Conservation (phyloP, 169 alveolate species). For the Blepharisma undulans region DNA sequence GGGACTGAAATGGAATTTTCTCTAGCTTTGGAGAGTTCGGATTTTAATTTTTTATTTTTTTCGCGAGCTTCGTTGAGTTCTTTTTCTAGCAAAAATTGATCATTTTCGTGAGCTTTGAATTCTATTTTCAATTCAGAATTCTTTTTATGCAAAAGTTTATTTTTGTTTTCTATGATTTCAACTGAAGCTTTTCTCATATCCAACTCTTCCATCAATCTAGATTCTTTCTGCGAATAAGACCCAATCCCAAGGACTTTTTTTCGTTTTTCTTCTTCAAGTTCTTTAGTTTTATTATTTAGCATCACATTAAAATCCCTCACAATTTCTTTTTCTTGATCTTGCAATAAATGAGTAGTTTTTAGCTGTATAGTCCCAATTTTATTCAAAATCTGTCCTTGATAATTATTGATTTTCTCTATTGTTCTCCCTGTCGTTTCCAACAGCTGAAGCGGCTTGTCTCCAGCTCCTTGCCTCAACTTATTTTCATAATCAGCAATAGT, state of each 20-base stretch:
- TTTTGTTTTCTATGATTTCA: constrained; percentile 59
- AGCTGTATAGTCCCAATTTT: constrained; percentile 41
- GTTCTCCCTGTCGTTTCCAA: constrained; percentile 37
- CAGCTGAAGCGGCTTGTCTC: constrained; percentile 47
- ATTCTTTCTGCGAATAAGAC: constrained; percentile 57
- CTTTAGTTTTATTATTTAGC: constrained; percentile 42
- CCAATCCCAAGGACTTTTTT: constrained; percentile 55
- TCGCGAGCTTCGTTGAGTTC: constrained; percentile 52
- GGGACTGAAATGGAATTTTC: neutral
- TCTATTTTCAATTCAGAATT: constrained; percentile 60
- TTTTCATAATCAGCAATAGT: constrained; percentile 63
- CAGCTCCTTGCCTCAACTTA: constrained; percentile 51
- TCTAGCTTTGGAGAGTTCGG: constrained; percentile 7
- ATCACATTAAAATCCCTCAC: constrained; percentile 42
- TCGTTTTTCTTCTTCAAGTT: constrained; percentile 50
- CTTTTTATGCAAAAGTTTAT: constrained; percentile 50
- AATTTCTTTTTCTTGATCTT: constrained; percentile 45
- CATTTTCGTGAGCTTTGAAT: constrained; percentile 63
- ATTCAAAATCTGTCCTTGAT: constrained; percentile 39
- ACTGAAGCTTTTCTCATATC: constrained; percentile 61
- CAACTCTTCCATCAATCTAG: constrained; percentile 45
- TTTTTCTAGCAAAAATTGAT: constrained; percentile 50
- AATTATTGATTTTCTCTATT: neutral
- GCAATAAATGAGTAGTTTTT: constrained; percentile 44
- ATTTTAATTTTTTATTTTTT: constrained; percentile 37